Percentiles rank a stretch among this genome's conserved stretches.
phyloP scores from a whole-genome alignment of 306 rosid genomes.

The Medicago lupulina region DNA sequence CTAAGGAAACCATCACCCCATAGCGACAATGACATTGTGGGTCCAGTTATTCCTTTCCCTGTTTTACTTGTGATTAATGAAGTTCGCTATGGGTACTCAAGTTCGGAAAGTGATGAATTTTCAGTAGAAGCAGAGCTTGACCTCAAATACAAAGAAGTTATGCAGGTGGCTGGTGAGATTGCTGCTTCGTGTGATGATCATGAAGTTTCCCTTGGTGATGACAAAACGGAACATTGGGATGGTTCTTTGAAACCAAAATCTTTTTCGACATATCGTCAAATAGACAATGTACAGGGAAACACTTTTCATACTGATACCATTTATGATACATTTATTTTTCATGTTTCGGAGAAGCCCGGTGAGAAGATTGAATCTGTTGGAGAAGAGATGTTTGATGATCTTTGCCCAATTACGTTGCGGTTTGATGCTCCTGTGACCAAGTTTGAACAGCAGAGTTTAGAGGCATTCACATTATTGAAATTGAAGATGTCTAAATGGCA shows the following conservation, averaged over 20 bases:
- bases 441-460: conserved; percentile 51
- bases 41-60: conserved; percentile 81
- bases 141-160: conserved; percentile 54
- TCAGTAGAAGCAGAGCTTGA: conserved; percentile 54
- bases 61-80: conserved; percentile 62
- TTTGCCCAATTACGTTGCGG: conserved; percentile 63
- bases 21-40: conserved; percentile 60
- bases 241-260: conserved; percentile 50
- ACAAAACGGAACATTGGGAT: conserved; percentile 49
- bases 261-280: conserved; percentile 48
- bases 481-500: conserved; percentile 69
- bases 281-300: conserved; percentile 36
- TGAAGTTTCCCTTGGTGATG: conserved; percentile 59
- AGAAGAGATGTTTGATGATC: conserved; percentile 62
- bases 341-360: conserved; percentile 36
- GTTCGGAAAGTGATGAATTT: conserved; percentile 47
- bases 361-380: conserved; percentile 43
- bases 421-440: conserved; percentile 52
- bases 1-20: conserved; percentile 58
- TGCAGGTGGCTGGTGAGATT: conserved; percentile 52
- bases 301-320: conserved; percentile 36
- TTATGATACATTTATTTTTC: conserved; percentile 59
- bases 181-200: conserved; percentile 42
- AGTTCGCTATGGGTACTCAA: conserved; percentile 50
- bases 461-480: conserved; percentile 59